These are phyloP conservation scores for Pseudogymnoascus pannorum DNA, from an alignment of 2,329 filamentous ascomycete genomes.

Conservation along the genomic window DNA sequence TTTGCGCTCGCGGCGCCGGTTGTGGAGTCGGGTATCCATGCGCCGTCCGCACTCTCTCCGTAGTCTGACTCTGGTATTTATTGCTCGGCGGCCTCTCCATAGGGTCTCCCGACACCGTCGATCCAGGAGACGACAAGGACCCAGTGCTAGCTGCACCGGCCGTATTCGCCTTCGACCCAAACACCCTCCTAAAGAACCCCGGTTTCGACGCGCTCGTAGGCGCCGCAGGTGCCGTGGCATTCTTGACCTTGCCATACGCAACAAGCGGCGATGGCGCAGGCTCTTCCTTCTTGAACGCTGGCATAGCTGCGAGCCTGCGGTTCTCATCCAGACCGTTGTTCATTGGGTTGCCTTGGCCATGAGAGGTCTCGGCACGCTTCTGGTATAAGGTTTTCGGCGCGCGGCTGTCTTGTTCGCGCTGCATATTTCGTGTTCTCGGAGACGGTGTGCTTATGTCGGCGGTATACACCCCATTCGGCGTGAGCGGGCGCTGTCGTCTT, in stretches of 20 bases:
- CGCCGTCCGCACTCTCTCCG: background rate
- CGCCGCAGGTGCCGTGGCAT: slow-evolving; percentile 32
- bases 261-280: slow-evolving; percentile 47
- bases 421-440: slow-evolving; percentile 22
- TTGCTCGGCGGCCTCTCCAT: background rate
- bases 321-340: slow-evolving; percentile 18
- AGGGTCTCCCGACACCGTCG: background rate
- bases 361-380: background rate
- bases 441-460: slow-evolving; percentile 14
- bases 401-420: slow-evolving; percentile 29
- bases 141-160: slow-evolving; percentile 11
- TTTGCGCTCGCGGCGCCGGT: slow-evolving; percentile 9
- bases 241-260: slow-evolving; percentile 40
- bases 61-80: background rate
- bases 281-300: slow-evolving; percentile 37
- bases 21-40: slow-evolving; percentile 20
- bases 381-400: slow-evolving; percentile 12
- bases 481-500: slow-evolving; percentile 42
- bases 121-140: background rate
- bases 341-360: background rate
- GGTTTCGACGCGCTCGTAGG: slow-evolving; percentile 58
- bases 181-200: slow-evolving; percentile 90
- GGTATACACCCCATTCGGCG: slow-evolving; percentile 27
- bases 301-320: slow-evolving; percentile 26
- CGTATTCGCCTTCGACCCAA: slow-evolving; percentile 54